Conservation (phyloP, 768 basidiomycete species). For the Leccinum obscurum region DNA sequence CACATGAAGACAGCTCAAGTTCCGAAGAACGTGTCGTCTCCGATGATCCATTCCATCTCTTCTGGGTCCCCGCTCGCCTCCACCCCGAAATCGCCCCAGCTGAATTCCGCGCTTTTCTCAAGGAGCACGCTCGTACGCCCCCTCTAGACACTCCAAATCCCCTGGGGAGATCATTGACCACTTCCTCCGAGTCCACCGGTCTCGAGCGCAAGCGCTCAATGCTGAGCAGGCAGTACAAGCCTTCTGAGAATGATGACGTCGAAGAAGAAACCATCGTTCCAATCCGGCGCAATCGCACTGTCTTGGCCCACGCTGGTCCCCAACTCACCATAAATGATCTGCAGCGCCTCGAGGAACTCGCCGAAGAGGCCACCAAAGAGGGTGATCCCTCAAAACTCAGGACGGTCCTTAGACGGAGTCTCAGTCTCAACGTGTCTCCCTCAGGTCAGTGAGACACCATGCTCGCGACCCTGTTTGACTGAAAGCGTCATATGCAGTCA, state of each 20-base stretch:
- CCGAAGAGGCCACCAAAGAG: constrained; percentile 83
- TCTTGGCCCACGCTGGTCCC: constrained; percentile 67
- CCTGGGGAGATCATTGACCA: constrained; percentile 45
- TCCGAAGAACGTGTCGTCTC: constrained; percentile 37
- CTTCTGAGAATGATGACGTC: constrained; percentile 71
- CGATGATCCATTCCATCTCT: constrained; percentile 87
- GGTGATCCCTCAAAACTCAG: constrained; percentile 81
- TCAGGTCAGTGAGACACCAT: constrained; percentile 59
- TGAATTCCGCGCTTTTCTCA: constrained; percentile 93
- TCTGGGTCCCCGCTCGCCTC: constrained; percentile 97
- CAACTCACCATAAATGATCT: constrained; percentile 92
- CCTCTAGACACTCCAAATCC: constrained; percentile 47
- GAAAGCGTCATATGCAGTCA: constrained; percentile 42
- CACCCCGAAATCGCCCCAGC: constrained; percentile 98
- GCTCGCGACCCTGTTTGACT: constrained; percentile 22
- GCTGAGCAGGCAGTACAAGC: constrained; percentile 92
- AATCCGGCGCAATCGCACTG: constrained; percentile 65
- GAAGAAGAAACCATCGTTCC: constrained; percentile 74
- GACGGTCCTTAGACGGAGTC: constrained; percentile 77
- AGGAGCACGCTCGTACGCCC: constrained; percentile 79
- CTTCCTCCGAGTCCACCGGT: constrained; percentile 35
- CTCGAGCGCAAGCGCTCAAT: constrained; percentile 90
- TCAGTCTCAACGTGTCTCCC: constrained; percentile 79
- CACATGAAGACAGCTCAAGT: constrained; percentile 41
- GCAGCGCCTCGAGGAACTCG: constrained; percentile 91